Evolutionary conservation across 305 asterid genomes (phyloP), one percentile per base, ranked within the genome.

Genomic region (Fraxinus floribunda): DNA sequence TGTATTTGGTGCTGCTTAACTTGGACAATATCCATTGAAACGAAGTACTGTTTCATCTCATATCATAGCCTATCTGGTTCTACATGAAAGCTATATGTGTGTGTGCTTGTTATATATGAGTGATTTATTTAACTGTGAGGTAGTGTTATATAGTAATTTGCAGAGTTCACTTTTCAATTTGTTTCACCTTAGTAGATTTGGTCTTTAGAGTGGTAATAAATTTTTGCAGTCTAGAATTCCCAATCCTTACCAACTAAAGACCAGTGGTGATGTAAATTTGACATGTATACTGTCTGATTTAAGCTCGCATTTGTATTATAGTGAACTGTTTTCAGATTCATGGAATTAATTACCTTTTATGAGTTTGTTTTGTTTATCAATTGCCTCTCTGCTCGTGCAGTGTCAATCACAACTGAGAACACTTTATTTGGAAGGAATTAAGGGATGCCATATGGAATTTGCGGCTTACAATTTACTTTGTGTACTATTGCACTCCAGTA

Each of bases 321-420:
- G 20, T 70, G 76, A 44, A 55, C 76, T 79, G 60, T 18, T 6
- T 57, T 78, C 38, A 26, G 75, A 78, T 62, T 13, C 57, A 16
- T 70, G 76, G 13, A 70, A 70, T 15, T 16, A 32, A 13, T 70
- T 70, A 16, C 9, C 20, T 13, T 15, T 70, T 15, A 29, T 71
- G 16, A 41, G 16, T 75, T 16, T 2, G 11, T 32, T 71, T 71
- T 41, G n/a, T 35, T 30, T 52, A 20, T 77, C 24, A 18, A 15
- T 49, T 80, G 24, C 36, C 73, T 35, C 81, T 86, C 82, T 82
- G 78, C 70, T 41, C 88, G 34, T 89, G 95, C 96, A 97, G 99
- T 95, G 99, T 85, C 98, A 95, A 81, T 95, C 99, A 79, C 99
- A 97, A 87, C 86, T 97, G 86, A 88, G 89, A 91, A 87, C 96